Base-by-base conservation (phyloP, 2,329 filamentous ascomycete species). In the Botrytis paeoniae region DNA sequence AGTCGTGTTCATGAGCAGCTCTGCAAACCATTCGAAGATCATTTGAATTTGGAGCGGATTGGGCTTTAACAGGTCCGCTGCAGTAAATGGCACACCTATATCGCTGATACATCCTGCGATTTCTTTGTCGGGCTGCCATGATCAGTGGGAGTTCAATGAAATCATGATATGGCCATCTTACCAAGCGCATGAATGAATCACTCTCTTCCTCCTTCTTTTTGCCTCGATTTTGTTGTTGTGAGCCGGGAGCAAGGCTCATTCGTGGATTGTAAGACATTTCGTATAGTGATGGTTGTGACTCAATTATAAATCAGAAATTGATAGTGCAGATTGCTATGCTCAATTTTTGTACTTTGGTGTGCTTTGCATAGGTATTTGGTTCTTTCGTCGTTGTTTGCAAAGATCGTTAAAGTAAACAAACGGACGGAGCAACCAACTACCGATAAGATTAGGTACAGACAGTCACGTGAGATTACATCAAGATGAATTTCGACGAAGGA, bases 61-160 rank as follows among this genome's bases (percentile, higher is more conserved):
- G 8, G 96, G 96, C 81, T 98, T 98, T 78, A 95, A 91, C 59
- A 99, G 88, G 83, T 99, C 95, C 75, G 92, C 89, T 29, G 95
- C 86, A 51, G 89, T 92, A 82, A 98, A 98, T 41, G 89, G 91
- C 79, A 98, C 95, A 74, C 95, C 95, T 79, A 98, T 97, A 82
- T 98, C 96, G 80, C 92, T 96, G 84, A 99, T 98, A 83, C 96
- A 99, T 81, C 93, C 94, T 78, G 95, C 95, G 75, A 99, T 98
- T 82, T 99, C 96, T 79, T 86, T 86, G 81, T 90, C 89, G 12
- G 88, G 85, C 73, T 82, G 60, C 45, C 60, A 25, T 39, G 65
- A 69, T 78, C 59, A 79, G 76, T 76, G 43, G 68, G 60, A 70
- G 54, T 48, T 72, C 16, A 29, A 69, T 32, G 63, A 64, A 60